phyloP scores from a whole-genome alignment of 1,139 yeast genomes.

The Hemisphaericaspora subhashii region DNA sequence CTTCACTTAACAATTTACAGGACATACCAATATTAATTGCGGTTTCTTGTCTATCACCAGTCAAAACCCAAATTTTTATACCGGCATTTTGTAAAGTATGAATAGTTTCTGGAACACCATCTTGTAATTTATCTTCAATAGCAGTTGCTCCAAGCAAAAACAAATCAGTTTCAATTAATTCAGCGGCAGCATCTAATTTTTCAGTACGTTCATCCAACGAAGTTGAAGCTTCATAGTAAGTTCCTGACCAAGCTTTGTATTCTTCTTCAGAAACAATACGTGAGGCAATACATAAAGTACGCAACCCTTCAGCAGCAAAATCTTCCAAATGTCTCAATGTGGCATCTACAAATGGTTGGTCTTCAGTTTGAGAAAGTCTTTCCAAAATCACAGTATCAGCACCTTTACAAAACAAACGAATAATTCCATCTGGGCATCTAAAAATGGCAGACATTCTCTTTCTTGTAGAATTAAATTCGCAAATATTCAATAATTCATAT shows the following conservation, averaged over 20 bases:
- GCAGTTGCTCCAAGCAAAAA: conserved; percentile 95
- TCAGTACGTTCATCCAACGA: conserved; percentile 73
- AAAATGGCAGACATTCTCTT: conserved; percentile 97
- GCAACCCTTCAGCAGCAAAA: conserved; percentile 92
- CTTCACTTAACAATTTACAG: conserved; percentile 89
- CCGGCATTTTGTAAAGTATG: conserved; percentile 95
- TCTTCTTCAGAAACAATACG: conserved; percentile 80
- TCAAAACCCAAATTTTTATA: conserved; percentile 93
- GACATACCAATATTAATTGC: conserved; percentile 99
- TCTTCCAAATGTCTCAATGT: conserved; percentile 91
- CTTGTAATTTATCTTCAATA: conserved; percentile 95
- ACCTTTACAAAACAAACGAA: conserved; percentile 90
- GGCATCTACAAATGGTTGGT: conserved; percentile 76
- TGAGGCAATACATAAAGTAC: conserved; percentile 91
- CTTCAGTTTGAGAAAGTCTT: conserved; percentile 62
- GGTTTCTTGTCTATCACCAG: conserved; percentile 99
- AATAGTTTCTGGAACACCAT: conserved; percentile 97
- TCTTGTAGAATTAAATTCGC: conserved; percentile 96
- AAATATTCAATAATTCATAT: conserved; percentile 81
- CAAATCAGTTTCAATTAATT: conserved; percentile 76
- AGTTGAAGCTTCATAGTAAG: conserved; percentile 78
- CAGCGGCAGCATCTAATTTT: conserved; percentile 69
- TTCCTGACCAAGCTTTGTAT: conserved; percentile 62
- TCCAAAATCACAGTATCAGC: conserved; percentile 96
- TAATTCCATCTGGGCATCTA: conserved; percentile 91